These are phyloP conservation scores for Fusarium fracticaudum DNA, from an alignment of 2,329 filamentous ascomycete species.

Conservation along the genomic window DNA sequence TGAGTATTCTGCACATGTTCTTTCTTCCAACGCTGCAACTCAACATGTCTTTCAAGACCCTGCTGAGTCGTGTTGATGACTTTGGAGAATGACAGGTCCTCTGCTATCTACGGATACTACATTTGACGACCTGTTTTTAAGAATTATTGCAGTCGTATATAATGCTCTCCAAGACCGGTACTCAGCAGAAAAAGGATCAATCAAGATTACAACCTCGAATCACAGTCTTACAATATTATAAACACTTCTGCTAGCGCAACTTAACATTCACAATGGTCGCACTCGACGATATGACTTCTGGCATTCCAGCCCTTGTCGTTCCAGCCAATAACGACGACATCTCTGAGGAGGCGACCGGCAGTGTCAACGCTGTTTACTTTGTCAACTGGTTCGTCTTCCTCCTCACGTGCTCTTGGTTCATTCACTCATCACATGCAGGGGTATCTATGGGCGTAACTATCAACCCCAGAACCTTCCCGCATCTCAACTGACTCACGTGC, in stretches of 20 bases:
- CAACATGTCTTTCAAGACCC: not conserved
- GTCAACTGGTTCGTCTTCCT: constrained; percentile 19
- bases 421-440: constrained; percentile 53
- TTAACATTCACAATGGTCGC: constrained; percentile 2
- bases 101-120: not conserved
- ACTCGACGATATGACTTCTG: constrained; percentile 16
- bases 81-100: not conserved
- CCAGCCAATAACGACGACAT: not conserved
- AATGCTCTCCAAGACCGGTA: not conserved
- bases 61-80: constrained; percentile 11
- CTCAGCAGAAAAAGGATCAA: no score
- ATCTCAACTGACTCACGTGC: constrained; percentile 75
- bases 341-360: not conserved
- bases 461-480: constrained; percentile 75
- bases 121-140: no score
- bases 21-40: not conserved
- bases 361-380: constrained; percentile 28
- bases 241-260: not conserved
- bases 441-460: constrained; percentile 79
- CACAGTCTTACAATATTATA: not conserved
- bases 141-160: not conserved
- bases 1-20: constrained; percentile 10
- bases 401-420: fast-evolving
- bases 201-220: not conserved
- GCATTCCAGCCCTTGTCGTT: constrained; percentile 11